Base-by-base conservation (phyloP, 148 eudicot genomes). In the Chenopodium berlandieri region DNA sequence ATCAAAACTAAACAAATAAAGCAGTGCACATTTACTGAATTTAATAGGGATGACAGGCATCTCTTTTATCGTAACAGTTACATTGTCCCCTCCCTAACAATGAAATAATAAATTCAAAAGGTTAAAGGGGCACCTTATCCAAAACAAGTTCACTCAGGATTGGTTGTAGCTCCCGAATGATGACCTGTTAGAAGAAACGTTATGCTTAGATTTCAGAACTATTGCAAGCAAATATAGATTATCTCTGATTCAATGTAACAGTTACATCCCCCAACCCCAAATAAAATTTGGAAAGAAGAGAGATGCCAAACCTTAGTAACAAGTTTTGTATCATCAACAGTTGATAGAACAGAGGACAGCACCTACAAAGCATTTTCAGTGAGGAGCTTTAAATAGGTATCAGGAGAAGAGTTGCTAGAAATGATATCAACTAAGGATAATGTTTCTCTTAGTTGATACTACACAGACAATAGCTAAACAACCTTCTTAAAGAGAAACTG, bases 241-340 rank as follows among this genome's bases (percentile, higher is more conserved):
- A 6, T 40, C 44, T 40, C 44, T 40, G 44, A 6, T 40, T 6
- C 5, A 40, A 40, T 5, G 22, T 3, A 73, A 79, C 9, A 14
- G 2, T 48, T 34, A 66, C 2, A 46, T 16, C 4, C 22, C 20
- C 62, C 62, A 17, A 14, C 22, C 47, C 22, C 62, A 14, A 14
- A 14, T 31, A 40, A 56, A 32, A 13, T 30, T 2, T 5, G 13
- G 23, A 52, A 32, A 73, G 58, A 56, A 25, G 63, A 56, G 30
- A 46, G 40, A 32, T 68, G 75, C 81, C 86, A 40, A 82, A 94
- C 99, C 98, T 94, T 94, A 40, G 91, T 78, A 66, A 89, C 82
- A 13, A 97, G 91, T 84, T 94, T 91, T 68, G 99, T 97, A 91
- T 97, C 99, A 86, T 97, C 99, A 73, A 97, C 97, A 76, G 85